Evolutionary conservation across 768 basidiomycete genomes (phyloP).

Genomic region (Lentinula raphanica): DNA sequence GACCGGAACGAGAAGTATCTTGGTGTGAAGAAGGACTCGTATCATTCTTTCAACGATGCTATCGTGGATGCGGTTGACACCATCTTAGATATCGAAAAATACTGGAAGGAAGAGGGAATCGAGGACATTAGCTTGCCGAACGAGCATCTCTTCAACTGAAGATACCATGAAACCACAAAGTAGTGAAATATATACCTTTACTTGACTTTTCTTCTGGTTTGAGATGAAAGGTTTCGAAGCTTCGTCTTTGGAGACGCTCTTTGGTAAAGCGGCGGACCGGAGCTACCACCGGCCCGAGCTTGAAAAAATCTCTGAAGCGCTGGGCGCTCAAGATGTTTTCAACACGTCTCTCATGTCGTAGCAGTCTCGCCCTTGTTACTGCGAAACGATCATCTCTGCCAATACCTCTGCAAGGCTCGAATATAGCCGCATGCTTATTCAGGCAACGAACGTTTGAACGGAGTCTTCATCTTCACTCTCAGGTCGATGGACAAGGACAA

Average conservation of each 20-base stretch:
- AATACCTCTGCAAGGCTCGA: not conserved
- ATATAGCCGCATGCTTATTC: not conserved
- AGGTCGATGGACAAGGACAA: not conserved
- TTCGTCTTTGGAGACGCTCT: no score
- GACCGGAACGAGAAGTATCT: constrained; percentile 2
- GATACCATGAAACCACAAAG: no score
- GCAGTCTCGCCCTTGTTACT: not conserved
- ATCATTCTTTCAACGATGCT: not conserved
- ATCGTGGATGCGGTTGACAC: constrained; percentile 7
- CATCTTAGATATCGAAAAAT: not conserved
- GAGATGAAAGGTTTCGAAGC: no score
- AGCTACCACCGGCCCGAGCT: not conserved
- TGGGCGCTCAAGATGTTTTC: not conserved
- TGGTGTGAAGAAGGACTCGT: constrained; percentile 3
- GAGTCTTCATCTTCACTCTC: not conserved
- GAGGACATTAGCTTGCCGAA: constrained; percentile 1
- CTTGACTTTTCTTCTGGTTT: no score
- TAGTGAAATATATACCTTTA: no score
- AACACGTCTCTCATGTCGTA: not conserved
- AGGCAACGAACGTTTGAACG: not conserved
- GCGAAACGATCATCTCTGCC: not conserved
- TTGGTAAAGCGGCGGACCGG: not conserved
- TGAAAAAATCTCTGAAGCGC: not conserved
- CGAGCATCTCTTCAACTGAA: constrained; percentile 1
- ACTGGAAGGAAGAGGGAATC: constrained; percentile 5